phyloP scores from a whole-genome alignment of 306 rosid genomes.

The Phaseolus lunatus region DNA sequence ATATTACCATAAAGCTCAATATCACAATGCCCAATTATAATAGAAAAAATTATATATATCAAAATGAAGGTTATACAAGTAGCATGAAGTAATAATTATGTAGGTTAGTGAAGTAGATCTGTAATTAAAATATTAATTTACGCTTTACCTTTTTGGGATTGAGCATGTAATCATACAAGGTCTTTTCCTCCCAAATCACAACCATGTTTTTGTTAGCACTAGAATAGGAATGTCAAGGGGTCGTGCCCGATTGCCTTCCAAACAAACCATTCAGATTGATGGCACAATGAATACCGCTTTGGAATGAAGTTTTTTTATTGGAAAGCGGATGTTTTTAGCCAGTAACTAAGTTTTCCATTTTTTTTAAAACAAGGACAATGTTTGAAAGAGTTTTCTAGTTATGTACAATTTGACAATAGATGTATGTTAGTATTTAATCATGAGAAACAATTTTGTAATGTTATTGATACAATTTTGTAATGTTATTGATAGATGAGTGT shows the following conservation, averaged over 20 bases:
- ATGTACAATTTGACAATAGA: too few species aligned
- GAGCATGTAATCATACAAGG: conserved; percentile 88
- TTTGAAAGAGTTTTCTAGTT: too few species aligned
- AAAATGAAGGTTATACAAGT: not conserved
- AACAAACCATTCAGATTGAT: conserved; percentile 85
- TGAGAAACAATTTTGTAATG: too few species aligned
- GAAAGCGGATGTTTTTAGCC: too few species aligned
- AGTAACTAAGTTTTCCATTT: too few species aligned
- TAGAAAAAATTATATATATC: not conserved
- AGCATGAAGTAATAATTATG: not conserved
- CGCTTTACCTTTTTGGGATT: conserved; percentile 82
- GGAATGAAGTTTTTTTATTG: too few species aligned
- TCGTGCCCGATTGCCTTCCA: conserved; percentile 95
- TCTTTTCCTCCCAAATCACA: conserved; percentile 87
- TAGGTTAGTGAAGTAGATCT: not conserved
- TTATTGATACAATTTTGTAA: too few species aligned
- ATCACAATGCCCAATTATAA: not conserved
- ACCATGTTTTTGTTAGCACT: conserved; percentile 95
- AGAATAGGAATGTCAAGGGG: conserved; percentile 84
- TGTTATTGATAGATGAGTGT: too few species aligned
- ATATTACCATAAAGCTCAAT: not conserved
- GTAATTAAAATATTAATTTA: conserved; percentile 1
- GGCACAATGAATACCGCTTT: too few species aligned
- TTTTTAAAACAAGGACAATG: too few species aligned
- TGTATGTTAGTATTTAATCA: too few species aligned